These are phyloP conservation scores for Cyberlindnera meyerae DNA, from an alignment of 805 yeast species.

Conservation along the genomic window DNA sequence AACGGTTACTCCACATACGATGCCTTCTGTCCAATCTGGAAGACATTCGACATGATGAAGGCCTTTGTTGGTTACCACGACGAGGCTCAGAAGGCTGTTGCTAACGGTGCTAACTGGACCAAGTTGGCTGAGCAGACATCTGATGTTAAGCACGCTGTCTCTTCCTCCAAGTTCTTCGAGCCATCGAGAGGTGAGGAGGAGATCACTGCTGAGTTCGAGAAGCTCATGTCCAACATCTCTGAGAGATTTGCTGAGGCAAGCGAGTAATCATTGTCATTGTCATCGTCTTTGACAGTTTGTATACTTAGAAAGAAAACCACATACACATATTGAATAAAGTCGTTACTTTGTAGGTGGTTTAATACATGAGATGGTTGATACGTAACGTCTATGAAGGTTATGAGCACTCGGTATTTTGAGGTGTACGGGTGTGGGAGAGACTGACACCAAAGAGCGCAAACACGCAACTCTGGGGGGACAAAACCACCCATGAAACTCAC, in stretches of 20 bases:
- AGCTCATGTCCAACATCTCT: conserved; percentile 65
- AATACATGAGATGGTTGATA: too few species aligned
- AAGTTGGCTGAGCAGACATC: conserved; percentile 84
- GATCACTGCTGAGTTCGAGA: conserved; percentile 71
- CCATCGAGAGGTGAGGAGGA: conserved; percentile 87
- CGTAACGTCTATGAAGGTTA: too few species aligned
- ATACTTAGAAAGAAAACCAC: too few species aligned
- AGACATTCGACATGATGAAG: conserved; percentile 97
- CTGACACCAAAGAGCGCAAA: too few species aligned
- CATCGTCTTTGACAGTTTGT: too few species aligned
- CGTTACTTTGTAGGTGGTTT: too few species aligned
- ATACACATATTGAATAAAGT: too few species aligned
- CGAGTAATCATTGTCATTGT: too few species aligned
- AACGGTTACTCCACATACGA: conserved; percentile 98
- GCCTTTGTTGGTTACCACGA: conserved; percentile 87
- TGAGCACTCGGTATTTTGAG: too few species aligned
- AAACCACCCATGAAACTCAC: too few species aligned
- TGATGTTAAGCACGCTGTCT: conserved; percentile 89
- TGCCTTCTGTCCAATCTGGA: conserved; percentile 99
- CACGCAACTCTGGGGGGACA: too few species aligned
- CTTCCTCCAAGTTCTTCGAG: conserved; percentile 93
- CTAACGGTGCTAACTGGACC: conserved; percentile 92
- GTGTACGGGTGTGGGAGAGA: too few species aligned
- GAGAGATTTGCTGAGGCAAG: conserved; percentile 95
- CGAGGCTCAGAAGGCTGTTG: conserved; percentile 95